These are phyloP conservation scores for Penicillium sp. DNA, from an alignment of 2,329 filamentous ascomycete species.

Conservation along the genomic window DNA sequence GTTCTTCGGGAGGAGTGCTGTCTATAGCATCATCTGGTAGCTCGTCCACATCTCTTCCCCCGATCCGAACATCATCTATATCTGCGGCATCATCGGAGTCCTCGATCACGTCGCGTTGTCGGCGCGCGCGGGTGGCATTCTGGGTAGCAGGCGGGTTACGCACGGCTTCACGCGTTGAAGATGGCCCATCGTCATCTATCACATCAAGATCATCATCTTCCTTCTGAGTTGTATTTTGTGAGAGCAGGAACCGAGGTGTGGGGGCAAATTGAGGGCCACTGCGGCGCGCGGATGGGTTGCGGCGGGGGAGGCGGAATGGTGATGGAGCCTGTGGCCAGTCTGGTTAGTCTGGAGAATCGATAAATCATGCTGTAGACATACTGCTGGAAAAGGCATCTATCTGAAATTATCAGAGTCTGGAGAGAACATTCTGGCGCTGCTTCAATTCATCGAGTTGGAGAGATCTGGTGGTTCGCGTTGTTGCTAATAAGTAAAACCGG, in stretches of 20 bases:
- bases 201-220: constrained; percentile 12
- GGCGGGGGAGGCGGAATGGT: constrained; percentile 24
- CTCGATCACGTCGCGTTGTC: constrained; percentile 22
- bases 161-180: constrained; percentile 10
- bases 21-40: constrained; percentile 11
- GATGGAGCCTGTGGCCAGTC: constrained; percentile 18
- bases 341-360: neutral
- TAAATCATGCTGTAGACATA: neutral
- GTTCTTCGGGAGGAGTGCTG: constrained; percentile 12
- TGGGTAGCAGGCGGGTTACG: constrained; percentile 3
- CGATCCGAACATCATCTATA: neutral
- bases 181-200: constrained; percentile 17
- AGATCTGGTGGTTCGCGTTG: neutral
- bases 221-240: constrained; percentile 15
- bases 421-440: neutral
- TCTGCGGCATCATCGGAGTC: constrained; percentile 19
- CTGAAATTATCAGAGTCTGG: neutral
- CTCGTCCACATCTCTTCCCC: neutral
- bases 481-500: neutral
- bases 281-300: constrained; percentile 20
- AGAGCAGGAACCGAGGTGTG: constrained; percentile 28
- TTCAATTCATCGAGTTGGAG: neutral
- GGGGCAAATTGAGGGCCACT: constrained; percentile 28
- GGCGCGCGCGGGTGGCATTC: constrained; percentile 5
- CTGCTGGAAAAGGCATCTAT: constrained; percentile 14